Evolutionary conservation across 306 rosid genomes (phyloP).

Genomic region (Abrus pulchellus): DNA sequence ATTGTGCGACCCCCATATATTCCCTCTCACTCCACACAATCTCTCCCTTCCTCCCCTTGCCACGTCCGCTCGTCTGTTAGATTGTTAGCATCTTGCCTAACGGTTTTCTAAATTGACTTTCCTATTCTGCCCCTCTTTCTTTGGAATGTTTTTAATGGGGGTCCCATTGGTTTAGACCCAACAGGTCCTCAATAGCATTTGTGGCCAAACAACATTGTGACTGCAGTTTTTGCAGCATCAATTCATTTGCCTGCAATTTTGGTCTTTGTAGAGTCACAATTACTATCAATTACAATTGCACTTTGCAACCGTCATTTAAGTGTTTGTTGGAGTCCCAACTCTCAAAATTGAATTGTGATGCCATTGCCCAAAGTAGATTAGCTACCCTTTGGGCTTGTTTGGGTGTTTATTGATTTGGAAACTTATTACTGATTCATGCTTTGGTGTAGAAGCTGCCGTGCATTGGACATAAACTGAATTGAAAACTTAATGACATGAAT

Average conservation of each 20-base stretch:
- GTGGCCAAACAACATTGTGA: not conserved
- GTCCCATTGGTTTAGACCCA: too few relatives aligned
- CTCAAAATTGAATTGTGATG: slow-evolving; percentile 15
- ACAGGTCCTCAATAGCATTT: not conserved
- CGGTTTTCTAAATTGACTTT: too few relatives aligned
- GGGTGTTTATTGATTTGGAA: not conserved
- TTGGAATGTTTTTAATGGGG: too few relatives aligned
- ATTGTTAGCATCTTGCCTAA: too few relatives aligned
- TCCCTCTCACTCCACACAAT: too few relatives aligned
- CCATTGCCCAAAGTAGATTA: not conserved
- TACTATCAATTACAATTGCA: not conserved
- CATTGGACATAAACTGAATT: not conserved
- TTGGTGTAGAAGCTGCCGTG: not conserved
- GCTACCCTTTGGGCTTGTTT: not conserved
- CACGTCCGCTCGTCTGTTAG: too few relatives aligned
- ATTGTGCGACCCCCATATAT: too few relatives aligned
- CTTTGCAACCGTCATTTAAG: not conserved
- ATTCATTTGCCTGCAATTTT: not conserved
- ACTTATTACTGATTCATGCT: not conserved
- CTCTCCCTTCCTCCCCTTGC: too few relatives aligned
- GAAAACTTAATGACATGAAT: slow-evolving; percentile 8
- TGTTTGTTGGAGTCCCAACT: slow-evolving; percentile 6
- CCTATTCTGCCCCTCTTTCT: too few relatives aligned
- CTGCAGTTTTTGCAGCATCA: not conserved
- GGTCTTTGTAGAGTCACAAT: not conserved